phyloP scores from a whole-genome alignment of 306 rosid species.

The Clitoria ternatea region DNA sequence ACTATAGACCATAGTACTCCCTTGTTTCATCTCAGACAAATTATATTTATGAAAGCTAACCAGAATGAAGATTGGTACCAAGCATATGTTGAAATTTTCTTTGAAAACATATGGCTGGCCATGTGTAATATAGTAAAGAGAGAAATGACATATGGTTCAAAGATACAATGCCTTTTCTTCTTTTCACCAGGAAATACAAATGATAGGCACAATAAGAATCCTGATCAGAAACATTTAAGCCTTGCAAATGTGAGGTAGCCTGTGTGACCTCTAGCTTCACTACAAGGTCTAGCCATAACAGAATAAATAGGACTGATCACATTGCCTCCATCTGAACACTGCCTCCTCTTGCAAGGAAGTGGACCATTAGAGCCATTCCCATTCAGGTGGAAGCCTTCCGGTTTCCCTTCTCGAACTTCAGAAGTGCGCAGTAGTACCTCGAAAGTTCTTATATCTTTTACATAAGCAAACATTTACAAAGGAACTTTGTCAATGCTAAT shows the following conservation, averaged over 20 bases:
- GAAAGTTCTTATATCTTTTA: slow-evolving; percentile 72
- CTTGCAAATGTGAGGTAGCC: slow-evolving; percentile 26
- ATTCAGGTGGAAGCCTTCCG: slow-evolving; percentile 21
- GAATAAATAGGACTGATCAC: slow-evolving; percentile 6
- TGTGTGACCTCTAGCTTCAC: too few species aligned
- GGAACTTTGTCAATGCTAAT: slow-evolving; percentile 2
- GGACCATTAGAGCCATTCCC: slow-evolving; percentile 36
- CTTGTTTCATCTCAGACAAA: not conserved
- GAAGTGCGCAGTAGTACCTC: slow-evolving; percentile 73
- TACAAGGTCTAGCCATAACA: slow-evolving; percentile 20
- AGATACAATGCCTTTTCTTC: not conserved
- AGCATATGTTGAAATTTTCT: not conserved
- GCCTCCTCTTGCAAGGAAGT: slow-evolving; percentile 69
- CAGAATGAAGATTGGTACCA: not conserved
- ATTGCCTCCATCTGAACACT: slow-evolving; percentile 32
- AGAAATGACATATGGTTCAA: too few species aligned
- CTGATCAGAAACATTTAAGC: too few species aligned
- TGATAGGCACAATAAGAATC: too few species aligned
- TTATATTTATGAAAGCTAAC: not conserved
- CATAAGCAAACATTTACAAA: not conserved
- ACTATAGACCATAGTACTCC: not conserved
- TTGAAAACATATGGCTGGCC: not conserved
- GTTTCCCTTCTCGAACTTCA: slow-evolving; percentile 64
- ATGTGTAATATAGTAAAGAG: too few species aligned
- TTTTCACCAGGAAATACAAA: too few species aligned